Evolutionary conservation across 306 rosid species (phyloP).

Genomic region (Argentina anserina): DNA sequence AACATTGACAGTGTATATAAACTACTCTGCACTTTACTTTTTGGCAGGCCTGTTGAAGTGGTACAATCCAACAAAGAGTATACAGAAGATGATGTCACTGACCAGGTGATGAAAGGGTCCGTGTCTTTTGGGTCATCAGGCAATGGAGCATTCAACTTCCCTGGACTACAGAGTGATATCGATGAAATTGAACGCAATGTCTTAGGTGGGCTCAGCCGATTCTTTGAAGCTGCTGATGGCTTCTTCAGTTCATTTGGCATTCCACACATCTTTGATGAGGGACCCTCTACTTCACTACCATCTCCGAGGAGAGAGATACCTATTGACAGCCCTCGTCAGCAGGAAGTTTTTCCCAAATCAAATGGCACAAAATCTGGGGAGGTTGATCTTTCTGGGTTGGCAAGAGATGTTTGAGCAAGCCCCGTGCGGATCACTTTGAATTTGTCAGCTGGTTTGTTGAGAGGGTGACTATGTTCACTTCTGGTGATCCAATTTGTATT

Average conservation of each 20-base stretch:
- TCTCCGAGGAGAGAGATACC: constrained; percentile 51
- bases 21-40: neutral
- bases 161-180: constrained; percentile 64
- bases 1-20: neutral
- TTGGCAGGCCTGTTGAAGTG: constrained; percentile 70
- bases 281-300: constrained; percentile 43
- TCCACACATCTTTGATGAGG: constrained; percentile 44
- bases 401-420: constrained; percentile 57
- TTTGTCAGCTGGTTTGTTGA: neutral
- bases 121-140: constrained; percentile 41
- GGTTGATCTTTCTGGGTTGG: constrained; percentile 53
- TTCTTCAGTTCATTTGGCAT: constrained; percentile 43
- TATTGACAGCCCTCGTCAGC: constrained; percentile 34
- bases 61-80: constrained; percentile 71
- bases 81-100: constrained; percentile 77
- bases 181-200: constrained; percentile 58
- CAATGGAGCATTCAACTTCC: constrained; percentile 47
- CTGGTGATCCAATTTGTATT: neutral
- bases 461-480: neutral
- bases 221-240: constrained; percentile 67
- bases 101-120: constrained; percentile 57
- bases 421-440: neutral
- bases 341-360: constrained; percentile 35
- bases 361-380: constrained; percentile 31
- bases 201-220: constrained; percentile 46